Conservation (phyloP, 805 yeast species). For the Wickerhamomyces pijperi region DNA sequence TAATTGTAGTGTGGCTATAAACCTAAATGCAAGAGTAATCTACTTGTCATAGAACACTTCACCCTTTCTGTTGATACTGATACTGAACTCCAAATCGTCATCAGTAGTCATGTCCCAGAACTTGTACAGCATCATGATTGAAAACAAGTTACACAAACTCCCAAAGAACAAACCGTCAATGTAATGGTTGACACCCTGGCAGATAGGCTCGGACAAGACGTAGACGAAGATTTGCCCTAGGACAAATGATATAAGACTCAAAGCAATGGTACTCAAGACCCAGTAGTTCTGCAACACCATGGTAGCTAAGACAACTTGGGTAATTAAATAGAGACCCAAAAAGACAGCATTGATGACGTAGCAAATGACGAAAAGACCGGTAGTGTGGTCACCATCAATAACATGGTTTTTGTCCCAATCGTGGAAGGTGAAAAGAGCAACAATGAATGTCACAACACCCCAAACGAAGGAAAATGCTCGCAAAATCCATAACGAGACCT, state of each 20-base stretch:
- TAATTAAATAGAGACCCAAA: constrained; percentile 47
- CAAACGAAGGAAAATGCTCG: constrained; percentile 41
- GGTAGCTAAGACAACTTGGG: constrained; percentile 59
- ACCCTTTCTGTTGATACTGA: constrained; percentile 37
- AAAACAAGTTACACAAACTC: constrained; percentile 64
- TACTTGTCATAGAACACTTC: constrained; percentile 16
- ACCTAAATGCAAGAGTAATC: too few species aligned
- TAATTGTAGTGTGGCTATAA: too few species aligned
- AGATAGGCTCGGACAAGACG: constrained; percentile 54
- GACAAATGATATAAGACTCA: constrained; percentile 64
- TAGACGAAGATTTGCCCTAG: constrained; percentile 74
- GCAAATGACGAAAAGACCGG: constrained; percentile 57
- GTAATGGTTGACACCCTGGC: constrained; percentile 70
- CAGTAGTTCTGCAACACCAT: constrained; percentile 66
- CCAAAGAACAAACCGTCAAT: constrained; percentile 86
- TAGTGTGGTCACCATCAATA: constrained; percentile 41
- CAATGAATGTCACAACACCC: constrained; percentile 55
- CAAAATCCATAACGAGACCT: constrained; percentile 44
- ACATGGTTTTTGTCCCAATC: constrained; percentile 33
- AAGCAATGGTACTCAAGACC: constrained; percentile 77
- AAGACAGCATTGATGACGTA: constrained; percentile 65
- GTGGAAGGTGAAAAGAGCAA: constrained; percentile 64
- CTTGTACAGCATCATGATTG: constrained; percentile 91
- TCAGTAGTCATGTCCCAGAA: constrained; percentile 94
- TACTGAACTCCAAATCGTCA: constrained; percentile 89